Base-by-base conservation (phyloP, 352 stramenopile species). In the Globisporangium lucens region DNA sequence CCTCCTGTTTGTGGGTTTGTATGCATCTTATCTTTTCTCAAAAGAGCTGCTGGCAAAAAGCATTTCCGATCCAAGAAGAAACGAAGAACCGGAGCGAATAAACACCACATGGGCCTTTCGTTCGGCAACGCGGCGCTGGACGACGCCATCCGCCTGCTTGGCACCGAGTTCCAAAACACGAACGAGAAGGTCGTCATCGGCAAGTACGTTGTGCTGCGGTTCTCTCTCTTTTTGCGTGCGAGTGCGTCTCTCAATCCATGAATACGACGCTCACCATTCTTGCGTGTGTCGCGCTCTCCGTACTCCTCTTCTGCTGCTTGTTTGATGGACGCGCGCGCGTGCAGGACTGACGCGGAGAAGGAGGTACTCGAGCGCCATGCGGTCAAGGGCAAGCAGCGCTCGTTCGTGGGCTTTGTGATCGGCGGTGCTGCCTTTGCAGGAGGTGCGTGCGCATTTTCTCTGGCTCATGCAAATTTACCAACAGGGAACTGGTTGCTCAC, bases 91-190 rank as follows among this genome's bases (percentile, higher is more conserved):
- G 17, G 33, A 62, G 56, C 6, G 9, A 63, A 30, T 2, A 33
- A 33, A 6, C 7, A 67, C 24, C 24, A 1, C 20, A 68, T 68
- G 63, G 63, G 63, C 20, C 29, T 65, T 38, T 59, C 65, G 49
- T 65, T 70, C 57, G 65, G 64, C 17, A 75, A 73, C 53, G 72
- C 71, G 49, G 70, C 75, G 24, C 61, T 85, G 67, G 84, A 93
- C 75, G 81, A 90, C 51, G 79, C 83, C 57, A 85, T 93, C 64
- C 79, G 80, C 66, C 79, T 88, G 71, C 75, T 93, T 51, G 81
- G 77, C 66, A 74, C 63, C 7, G 80, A 93, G 69, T 78, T 93
- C 68, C 62, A 75, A 59, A 81, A 83, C 64, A 70, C 78, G 47
- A 75, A 80, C 56, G 72, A 80, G 43, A 78, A 61, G 20, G 66